phyloP scores from a whole-genome alignment of 805 yeast genomes.

The Kregervanrija pseudodelftensis region DNA sequence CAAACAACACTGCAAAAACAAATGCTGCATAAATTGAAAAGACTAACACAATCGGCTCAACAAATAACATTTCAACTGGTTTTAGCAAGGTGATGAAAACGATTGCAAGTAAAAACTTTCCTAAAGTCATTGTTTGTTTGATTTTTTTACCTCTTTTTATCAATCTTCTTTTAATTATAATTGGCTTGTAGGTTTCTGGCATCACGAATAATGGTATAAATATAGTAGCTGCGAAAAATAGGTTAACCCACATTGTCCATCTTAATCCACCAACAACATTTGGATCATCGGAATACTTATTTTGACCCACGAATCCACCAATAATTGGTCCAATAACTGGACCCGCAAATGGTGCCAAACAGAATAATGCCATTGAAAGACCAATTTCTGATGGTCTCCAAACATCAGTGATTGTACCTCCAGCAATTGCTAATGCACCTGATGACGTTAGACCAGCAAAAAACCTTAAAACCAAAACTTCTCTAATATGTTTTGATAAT shows the following conservation, averaged over 20 bases:
- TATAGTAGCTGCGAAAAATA: slow-evolving; percentile 59
- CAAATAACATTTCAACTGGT: slow-evolving; percentile 61
- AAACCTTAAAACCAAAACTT: slow-evolving; percentile 61
- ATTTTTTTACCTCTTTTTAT: slow-evolving; percentile 48
- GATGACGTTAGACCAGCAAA: slow-evolving; percentile 72
- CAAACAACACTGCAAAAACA: slow-evolving; percentile 70
- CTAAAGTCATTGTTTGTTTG: slow-evolving; percentile 28
- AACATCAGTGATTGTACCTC: slow-evolving; percentile 76
- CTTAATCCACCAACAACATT: slow-evolving; percentile 43
- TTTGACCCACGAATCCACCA: slow-evolving; percentile 62
- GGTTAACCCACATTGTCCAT: slow-evolving; percentile 67
- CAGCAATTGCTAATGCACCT: slow-evolving; percentile 78
- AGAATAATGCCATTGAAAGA: slow-evolving; percentile 70
- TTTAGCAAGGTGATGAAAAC: slow-evolving; percentile 46
- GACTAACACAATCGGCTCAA: slow-evolving; percentile 69
- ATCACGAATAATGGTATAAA: slow-evolving; percentile 36
- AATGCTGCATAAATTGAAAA: slow-evolving; percentile 67
- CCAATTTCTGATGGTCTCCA: slow-evolving; percentile 64
- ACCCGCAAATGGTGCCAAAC: slow-evolving; percentile 74
- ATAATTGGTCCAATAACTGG: slow-evolving; percentile 73
- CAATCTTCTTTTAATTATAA: slow-evolving; percentile 55
- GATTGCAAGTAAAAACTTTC: slow-evolving; percentile 37
- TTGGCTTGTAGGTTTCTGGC: slow-evolving; percentile 72
- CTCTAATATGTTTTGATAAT: slow-evolving; percentile 50
- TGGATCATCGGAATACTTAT: slow-evolving; percentile 24